Conservation (phyloP, 495 filamentous ascomycete species). For the Lentithecium fluviatile region DNA sequence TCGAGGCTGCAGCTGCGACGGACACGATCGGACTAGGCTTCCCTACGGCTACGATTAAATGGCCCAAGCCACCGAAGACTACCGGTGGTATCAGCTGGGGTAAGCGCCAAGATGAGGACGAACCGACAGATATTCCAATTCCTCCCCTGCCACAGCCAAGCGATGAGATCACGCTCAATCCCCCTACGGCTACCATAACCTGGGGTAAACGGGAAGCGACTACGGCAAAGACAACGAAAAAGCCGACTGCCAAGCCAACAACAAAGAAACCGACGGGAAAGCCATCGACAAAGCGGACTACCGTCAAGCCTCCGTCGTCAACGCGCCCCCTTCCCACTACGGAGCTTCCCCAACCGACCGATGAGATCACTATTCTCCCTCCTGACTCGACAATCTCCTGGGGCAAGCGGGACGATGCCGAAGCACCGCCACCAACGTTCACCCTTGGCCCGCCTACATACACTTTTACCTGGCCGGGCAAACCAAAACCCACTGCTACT, state of each 20-base stretch:
- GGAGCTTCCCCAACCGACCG: too few species aligned
- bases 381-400: background rate
- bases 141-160: background rate
- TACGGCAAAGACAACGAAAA: too few species aligned
- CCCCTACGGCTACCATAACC: conserved; percentile 1
- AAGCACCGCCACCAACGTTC: conserved; percentile 2
- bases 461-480: background rate
- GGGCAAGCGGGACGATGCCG: conserved; percentile 20
- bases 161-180: background rate
- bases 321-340: too few species aligned
- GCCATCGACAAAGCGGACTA: too few species aligned
- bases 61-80: conserved; percentile 14
- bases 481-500: background rate
- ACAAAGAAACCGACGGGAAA: too few species aligned
- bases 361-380: too few species aligned
- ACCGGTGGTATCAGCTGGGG: conserved; percentile 7
- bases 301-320: too few species aligned
- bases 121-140: background rate
- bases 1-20: background rate
- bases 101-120: background rate
- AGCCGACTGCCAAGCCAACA: too few species aligned
- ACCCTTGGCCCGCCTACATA: background rate
- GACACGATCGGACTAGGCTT: conserved; percentile 8
- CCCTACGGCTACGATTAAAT: conserved; percentile 2
- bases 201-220: conserved; percentile 9